Evolutionary conservation across 768 basidiomycete species (phyloP), one percentile per base, ranked within the genome.

Genomic region (Boletus tomentosulus): DNA sequence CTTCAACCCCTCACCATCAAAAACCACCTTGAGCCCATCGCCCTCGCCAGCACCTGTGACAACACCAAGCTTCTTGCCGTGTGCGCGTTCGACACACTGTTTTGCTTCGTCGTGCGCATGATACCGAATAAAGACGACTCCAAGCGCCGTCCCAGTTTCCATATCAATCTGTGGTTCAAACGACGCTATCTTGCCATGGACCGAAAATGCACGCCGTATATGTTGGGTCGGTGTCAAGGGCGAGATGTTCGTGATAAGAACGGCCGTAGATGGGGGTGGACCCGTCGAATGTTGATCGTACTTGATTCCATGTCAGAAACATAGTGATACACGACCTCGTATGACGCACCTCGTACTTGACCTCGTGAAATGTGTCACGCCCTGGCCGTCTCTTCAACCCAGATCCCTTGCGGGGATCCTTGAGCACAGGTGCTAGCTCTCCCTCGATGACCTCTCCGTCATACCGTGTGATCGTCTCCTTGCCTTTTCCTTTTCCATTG

Each of bases 81-180:
- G 77, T 62, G 86, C 85, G 47, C 74, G 77, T 54, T 78, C 78
- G 24, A 88, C 76, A 55, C 89, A 92, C 43, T 70, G 63, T 52
- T 76, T 77, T 5, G 92, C 93, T 42, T 89, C 85, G 15, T 85
- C 83, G 56, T 85, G 82, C 0, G 79, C 72, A 16, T 69, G 63
- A 63, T 74, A 98, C 58, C 80, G 82, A 57, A 98, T 78, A 64
- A 82, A 83, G 39, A 92, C 82, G 39, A 98, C 81, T 3, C 95
- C 94, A 1, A 97, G 79, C 2, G 86, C 81, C 46, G 82, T 85
- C 3, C 93, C 94, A n/a, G 84, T 91, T 48, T 78, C 76, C 53
- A 79, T 78, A 71, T 96, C 89, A 54, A 88, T 81, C 62, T 92
- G 88, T 11, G 85, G 78, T 53, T 94, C 90, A 53, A 91, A 84